Base-by-base conservation (phyloP, 306 rosid species). In the Glycine latifolia region DNA sequence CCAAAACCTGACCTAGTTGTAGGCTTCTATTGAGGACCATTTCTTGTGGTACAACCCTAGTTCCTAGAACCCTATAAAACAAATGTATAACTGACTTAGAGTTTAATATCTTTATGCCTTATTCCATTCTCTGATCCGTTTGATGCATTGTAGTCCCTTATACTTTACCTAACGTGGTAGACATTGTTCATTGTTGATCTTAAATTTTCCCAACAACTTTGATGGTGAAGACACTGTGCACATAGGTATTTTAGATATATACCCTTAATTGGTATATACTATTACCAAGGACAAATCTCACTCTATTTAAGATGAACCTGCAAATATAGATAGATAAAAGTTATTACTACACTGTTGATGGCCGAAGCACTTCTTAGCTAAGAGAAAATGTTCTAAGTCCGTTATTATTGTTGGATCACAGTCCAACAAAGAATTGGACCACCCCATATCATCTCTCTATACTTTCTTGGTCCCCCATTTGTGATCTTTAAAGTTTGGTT, bases 161-260 rank as follows among this genome's bases (percentile, higher is more conserved):
- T 26, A 26, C 31, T 26, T 26, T 54, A 76, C 81, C 73, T 77
- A 67, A 76, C 49, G 17, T 74, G 73, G 72, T 68, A 62, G 79
- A 75, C 72, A 43, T 33, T 26, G 54, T 83, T 84, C 58, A 83
- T 63, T 83, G 73, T 59, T 65, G 87, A 71, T 80, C 71, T 83
- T 86, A 55, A 86, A 83, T 83, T 79, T 69, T 76, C 65, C 31
- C 89, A 86, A 79, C 87, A 79, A 86, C 80, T 79, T 26, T 68
- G 77, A 68, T 9, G 17, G 16, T 78, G 47, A 82, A 47, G 59
- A 73, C 75, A 67, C 77, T 67, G 26, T 43, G 12, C 50, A 49
- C 50, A 49, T 65, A 79, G 68, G 59, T 15, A 79, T 82, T 78
- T 69, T 67, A 76, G 44, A 26, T 26, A 26, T 26, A 54, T 80